Evolutionary conservation across 75 land plant genomes (phyloP).

Genomic region (Isoetes taiwanensis): DNA sequence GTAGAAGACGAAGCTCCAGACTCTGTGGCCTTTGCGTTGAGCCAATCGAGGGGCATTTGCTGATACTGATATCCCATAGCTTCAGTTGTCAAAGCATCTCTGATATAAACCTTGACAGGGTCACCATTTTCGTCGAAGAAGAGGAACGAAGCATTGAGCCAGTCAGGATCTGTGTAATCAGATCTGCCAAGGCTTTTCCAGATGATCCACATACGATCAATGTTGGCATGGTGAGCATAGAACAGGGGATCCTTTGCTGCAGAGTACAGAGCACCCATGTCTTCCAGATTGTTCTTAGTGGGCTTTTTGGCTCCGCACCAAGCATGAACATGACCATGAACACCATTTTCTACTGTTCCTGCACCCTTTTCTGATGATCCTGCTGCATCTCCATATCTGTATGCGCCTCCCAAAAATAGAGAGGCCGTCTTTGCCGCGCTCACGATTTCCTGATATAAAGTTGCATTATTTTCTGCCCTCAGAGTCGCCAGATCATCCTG

Average conservation of each 20-base stretch:
- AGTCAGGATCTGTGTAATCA: slow-evolving; percentile 44
- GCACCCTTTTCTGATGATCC: slow-evolving; percentile 28
- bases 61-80: slow-evolving; percentile 30
- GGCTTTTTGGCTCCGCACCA: slow-evolving; percentile 41
- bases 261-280: slow-evolving; percentile 56
- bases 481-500: slow-evolving; percentile 21
- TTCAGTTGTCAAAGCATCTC: slow-evolving; percentile 25
- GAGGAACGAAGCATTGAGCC: slow-evolving; percentile 35
- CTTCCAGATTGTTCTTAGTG: slow-evolving; percentile 9
- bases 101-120: slow-evolving; percentile 34
- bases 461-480: slow-evolving; percentile 18
- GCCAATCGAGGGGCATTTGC: background rate
- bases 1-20: background rate
- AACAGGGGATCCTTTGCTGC: slow-evolving; percentile 53
- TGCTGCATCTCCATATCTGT: slow-evolving; percentile 34
- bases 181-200: slow-evolving; percentile 35
- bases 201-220: slow-evolving; percentile 47
- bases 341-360: slow-evolving; percentile 38
- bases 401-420: slow-evolving; percentile 41
- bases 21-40: background rate
- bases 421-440: slow-evolving; percentile 16
- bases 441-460: slow-evolving; percentile 54
- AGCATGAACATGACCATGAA: slow-evolving; percentile 45
- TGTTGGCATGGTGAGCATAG: slow-evolving; percentile 48
- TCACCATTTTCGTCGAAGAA: slow-evolving; percentile 60